These are phyloP conservation scores for Clonostachys chloroleuca DNA, from an alignment of 2,329 filamentous ascomycete genomes.

Conservation along the genomic window DNA sequence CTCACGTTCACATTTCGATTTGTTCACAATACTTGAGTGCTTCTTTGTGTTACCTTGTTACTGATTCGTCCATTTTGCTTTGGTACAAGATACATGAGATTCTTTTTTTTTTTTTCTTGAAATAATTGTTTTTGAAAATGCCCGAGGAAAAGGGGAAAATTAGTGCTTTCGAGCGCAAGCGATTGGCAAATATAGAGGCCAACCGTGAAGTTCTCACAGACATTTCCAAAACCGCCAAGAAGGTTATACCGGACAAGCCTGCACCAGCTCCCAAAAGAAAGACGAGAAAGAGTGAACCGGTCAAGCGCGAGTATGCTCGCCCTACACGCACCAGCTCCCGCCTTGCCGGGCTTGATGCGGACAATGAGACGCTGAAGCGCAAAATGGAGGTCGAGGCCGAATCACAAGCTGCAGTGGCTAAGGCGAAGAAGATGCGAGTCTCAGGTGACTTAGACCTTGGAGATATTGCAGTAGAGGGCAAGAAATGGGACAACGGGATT, in stretches of 20 bases:
- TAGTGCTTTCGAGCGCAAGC: slow-evolving; percentile 82
- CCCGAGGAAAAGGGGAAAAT: slow-evolving; percentile 37
- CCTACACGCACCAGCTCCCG: slow-evolving; percentile 55
- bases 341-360: slow-evolving; percentile 48
- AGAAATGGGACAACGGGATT: slow-evolving; percentile 65
- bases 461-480: slow-evolving; percentile 76
- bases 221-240: slow-evolving; percentile 67
- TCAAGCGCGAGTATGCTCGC: slow-evolving; percentile 40
- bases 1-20: slow-evolving; percentile 4
- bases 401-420: slow-evolving; percentile 29
- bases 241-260: slow-evolving; percentile 54
- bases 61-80: neutral
- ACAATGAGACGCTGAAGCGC: slow-evolving; percentile 39
- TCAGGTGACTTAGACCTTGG: slow-evolving; percentile 62
- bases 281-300: slow-evolving; percentile 24
- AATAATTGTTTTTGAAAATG: slow-evolving; percentile 38
- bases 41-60: neutral
- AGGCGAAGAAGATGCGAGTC: slow-evolving; percentile 54
- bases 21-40: neutral
- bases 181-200: slow-evolving; percentile 81
- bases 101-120: neutral
- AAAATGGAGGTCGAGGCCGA: slow-evolving; percentile 47
- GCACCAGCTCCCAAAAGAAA: slow-evolving; percentile 24
- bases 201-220: slow-evolving; percentile 79
- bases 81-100: neutral